Percentiles rank a stretch among this genome's conserved stretches.
Evolutionary conservation across 106 monocot species (phyloP).

Genomic region (Narthecium ossifragum): DNA sequence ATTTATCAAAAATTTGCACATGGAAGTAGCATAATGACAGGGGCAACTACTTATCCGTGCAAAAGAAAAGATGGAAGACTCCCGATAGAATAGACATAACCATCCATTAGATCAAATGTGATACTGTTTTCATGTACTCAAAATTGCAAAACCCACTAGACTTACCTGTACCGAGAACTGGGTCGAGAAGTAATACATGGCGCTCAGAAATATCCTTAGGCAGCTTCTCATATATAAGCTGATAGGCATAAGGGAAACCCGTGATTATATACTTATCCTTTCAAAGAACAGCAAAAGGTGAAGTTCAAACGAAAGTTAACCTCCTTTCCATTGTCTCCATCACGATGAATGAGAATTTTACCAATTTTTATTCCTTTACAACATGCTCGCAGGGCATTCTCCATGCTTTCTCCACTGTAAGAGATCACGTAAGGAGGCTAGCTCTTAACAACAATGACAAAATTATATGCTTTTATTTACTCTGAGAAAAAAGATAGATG

Average conservation of each 20-base stretch:
- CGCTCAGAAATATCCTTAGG: conserved; percentile 90
- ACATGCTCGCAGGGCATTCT: conserved; percentile 89
- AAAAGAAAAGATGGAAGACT: neutral
- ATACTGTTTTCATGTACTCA: neutral
- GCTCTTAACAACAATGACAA: neutral
- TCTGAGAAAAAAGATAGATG: no score
- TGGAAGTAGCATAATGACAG: no score
- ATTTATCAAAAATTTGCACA: no score
- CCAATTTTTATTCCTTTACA: conserved; percentile 99
- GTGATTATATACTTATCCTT: neutral
- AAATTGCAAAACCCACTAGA: neutral
- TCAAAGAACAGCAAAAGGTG: neutral
- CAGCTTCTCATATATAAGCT: conserved; percentile 95
- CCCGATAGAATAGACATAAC: neutral
- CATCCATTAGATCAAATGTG: no score
- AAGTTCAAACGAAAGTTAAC: conserved; percentile 16
- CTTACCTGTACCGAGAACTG: conserved; percentile 93
- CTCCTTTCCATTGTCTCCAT: conserved; percentile 88
- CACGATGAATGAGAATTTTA: conserved; percentile 92
- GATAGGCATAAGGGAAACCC: conserved; percentile 9
- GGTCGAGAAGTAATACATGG: conserved; percentile 94
- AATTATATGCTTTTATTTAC: no score
- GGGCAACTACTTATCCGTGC: no score
- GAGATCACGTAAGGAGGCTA: neutral
- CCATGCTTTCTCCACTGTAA: conserved; percentile 96